Evolutionary conservation across 192 early-diverging fungal species (phyloP).

Genomic region (Gigaspora rosea): DNA sequence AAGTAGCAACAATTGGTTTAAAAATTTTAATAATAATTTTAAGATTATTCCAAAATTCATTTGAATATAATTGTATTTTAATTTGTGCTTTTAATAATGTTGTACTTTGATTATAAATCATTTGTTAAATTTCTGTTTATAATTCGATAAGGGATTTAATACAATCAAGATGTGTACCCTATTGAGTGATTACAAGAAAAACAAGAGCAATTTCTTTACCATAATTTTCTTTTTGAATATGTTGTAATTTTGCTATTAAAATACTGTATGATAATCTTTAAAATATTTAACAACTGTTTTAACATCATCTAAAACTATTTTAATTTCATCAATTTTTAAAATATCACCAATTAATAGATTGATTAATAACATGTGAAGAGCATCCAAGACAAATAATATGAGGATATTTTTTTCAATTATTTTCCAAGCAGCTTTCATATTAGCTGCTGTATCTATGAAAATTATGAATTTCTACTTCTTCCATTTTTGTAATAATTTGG

Average conservation of each 20-base stretch:
- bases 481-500: neutral
- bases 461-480: neutral
- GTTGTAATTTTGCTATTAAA: neutral
- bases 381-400: constrained; percentile 14
- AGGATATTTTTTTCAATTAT: neutral
- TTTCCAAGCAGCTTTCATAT: neutral
- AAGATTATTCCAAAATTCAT: neutral
- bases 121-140: neutral
- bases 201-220: neutral
- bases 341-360: neutral
- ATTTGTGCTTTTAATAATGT: too few species aligned
- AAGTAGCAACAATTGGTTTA: neutral
- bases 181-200: neutral
- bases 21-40: neutral
- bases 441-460: neutral
- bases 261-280: neutral
- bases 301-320: neutral
- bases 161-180: neutral
- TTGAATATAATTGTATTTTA: too few species aligned
- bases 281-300: neutral
- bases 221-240: constrained; percentile 3
- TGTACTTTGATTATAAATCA: neutral
- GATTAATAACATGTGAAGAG: constrained; percentile 7
- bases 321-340: neutral
- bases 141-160: neutral